Base-by-base conservation (phyloP, 495 filamentous ascomycete genomes). In the Rhypophila decipiens region DNA sequence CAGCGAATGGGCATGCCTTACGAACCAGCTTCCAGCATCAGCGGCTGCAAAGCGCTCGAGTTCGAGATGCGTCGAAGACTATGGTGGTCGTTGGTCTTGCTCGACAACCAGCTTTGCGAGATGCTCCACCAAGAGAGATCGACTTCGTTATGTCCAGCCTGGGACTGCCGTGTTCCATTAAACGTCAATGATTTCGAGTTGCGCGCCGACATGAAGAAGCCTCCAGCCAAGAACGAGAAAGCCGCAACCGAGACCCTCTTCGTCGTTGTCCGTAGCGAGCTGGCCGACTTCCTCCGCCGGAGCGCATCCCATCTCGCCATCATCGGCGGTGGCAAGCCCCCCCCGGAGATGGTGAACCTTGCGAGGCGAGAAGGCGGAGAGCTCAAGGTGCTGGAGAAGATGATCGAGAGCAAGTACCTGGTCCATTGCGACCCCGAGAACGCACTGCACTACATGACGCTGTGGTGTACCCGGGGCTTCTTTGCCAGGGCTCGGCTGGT, bases 121-220 rank as follows among this genome's bases (percentile, higher is more conserved):
- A 53, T 79, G 29, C 42, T 67, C 4, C 57, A 68, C 27, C 58
- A 59, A 38, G 71, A 66, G 48, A 51, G 51, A 7, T 43, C 58
- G 1, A 62, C 51, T 5, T 24, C 80, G 10, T 49, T 55, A 51
- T n/a, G n/a, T n/a, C 79, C 77, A 0, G 75, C 66, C 21, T 83
- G 78, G 76, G 74, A 81, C 59, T 80, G 77, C 56, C 60, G 50
- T 29, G 50, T 60, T 19, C 77, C 79, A 27, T 58, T 76, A 21
- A 80, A 82, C 51, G 66, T 80, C 17, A 77, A 76, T 47, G 77
- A 84, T 51, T 73, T 55, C 35, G 77, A 82, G 20, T 58, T 82
- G 9, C 68, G 65, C 41, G 60, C 70, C 1, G 74, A 74, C 37
- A 77, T 79, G 71, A 44, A 36, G 18, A 73, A 70, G 41, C 51